Base-by-base conservation (phyloP, 108 stramenopile genomes). In the Aureococcus anophagefferens region DNA sequence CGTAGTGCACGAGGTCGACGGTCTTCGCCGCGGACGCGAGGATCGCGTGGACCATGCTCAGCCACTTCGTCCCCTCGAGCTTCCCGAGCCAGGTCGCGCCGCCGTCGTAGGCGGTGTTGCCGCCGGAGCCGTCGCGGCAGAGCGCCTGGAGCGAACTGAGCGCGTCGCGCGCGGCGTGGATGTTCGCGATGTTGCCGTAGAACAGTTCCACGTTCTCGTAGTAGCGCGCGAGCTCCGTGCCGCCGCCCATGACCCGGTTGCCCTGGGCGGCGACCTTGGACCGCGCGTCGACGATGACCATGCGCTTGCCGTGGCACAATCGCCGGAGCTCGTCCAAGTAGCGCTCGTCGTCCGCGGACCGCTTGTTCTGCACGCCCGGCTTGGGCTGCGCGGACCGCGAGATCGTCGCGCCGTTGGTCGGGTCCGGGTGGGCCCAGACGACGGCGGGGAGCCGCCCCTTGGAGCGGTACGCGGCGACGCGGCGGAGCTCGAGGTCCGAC, bases 321-420 rank as follows among this genome's bases (percentile, higher is more conserved):
- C 35, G 17, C 30, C 69, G 70, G 14, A 94, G 87, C 46, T 85
- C 81, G 31, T 83, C 68, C 66, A 94, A 65, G 51, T 90, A 86
- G 15, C 80, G 73, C 75, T 94, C 93, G 75, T 98, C 96, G 32
- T 90, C 87, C 0, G 79, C 63, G 72, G 81, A 90, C 13, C 93
- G 90, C 81, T 92, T 91, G 31, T 92, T 92, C 70, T 89, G 90
- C 30, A 94, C 72, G 4, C 98, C 98, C 29, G 96, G 93, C 74
- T 93, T 94, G 0, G 99, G 99, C 73, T 99, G 99, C 35, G 93
- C 83, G 46, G 84, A 86, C 67, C 99, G 75, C 96, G 96, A 97
- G 45, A 99, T 87, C 63, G 87, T 86, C 5, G 90, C 91, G 13
- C 66, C 46, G 25, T 68, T 72, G 11, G 64, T 31, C 21, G 51